Percentiles rank a stretch among this genome's conserved stretches.
Conservation (phyloP, 2,329 filamentous ascomycete genomes). For the Penicillium crustosum region DNA sequence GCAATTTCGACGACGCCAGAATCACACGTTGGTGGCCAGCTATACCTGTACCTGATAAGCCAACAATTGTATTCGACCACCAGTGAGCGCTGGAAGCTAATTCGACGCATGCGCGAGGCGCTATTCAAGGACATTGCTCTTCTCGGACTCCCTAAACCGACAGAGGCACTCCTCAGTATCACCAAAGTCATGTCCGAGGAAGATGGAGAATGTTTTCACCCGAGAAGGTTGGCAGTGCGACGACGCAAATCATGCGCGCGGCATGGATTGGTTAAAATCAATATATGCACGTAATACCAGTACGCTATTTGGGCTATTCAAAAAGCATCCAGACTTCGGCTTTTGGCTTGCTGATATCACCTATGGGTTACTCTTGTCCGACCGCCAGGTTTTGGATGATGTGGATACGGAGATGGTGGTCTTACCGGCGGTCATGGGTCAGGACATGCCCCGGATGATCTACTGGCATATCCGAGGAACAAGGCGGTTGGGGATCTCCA, state of each 20-base stretch:
- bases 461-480: slow-evolving; percentile 44
- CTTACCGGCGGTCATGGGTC: slow-evolving; percentile 40
- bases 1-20: slow-evolving; percentile 49
- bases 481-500: slow-evolving; percentile 35
- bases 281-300: slow-evolving; percentile 52
- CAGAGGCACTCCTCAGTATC: slow-evolving; percentile 57
- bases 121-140: slow-evolving; percentile 56
- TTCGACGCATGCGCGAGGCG: slow-evolving; percentile 47
- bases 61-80: slow-evolving; percentile 43
- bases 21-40: slow-evolving; percentile 49
- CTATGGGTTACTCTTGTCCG: slow-evolving; percentile 56
- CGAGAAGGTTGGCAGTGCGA: slow-evolving; percentile 59
- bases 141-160: slow-evolving; percentile 58
- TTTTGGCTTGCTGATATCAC: slow-evolving; percentile 70
- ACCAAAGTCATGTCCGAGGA: slow-evolving; percentile 49
- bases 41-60: slow-evolving; percentile 55
- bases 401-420: slow-evolving; percentile 43
- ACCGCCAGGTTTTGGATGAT: slow-evolving; percentile 35
- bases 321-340: slow-evolving; percentile 51
- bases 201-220: slow-evolving; percentile 54
- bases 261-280: slow-evolving; percentile 53
- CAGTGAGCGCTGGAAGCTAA: slow-evolving; percentile 12
- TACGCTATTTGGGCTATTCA: slow-evolving; percentile 21
- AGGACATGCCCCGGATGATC: slow-evolving; percentile 36
- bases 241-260: slow-evolving; percentile 51